Base-by-base conservation (phyloP, 2,329 filamentous ascomycete genomes). In the Aspergillus costaricaensis region DNA sequence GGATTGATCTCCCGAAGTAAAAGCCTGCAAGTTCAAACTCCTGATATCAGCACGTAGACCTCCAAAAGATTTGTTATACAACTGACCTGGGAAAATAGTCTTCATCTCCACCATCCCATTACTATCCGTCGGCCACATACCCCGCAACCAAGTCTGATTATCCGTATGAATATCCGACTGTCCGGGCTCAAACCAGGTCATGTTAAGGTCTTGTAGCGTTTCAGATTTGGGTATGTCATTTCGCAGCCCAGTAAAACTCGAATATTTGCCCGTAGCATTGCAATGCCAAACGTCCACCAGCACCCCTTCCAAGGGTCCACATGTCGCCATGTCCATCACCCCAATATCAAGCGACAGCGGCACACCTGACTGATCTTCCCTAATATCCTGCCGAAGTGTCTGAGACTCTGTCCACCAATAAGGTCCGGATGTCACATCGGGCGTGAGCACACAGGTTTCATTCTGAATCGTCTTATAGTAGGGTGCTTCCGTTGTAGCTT, bases 21-120 rank as follows among this genome's bases (percentile, higher is more conserved):
- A 21, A 43, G 4, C 39, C 39, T 43, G 10, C 10, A 14, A 8
- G 25, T 27, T 27, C 25, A 27, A 27, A 27, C 25, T 25, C 25
- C 6, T 27, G 0, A 27, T 27, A 27, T 27, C 25, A 27, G 25
- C 23, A n/a, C n/a, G n/a, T n/a, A n/a, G n/a, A n/a, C n/a, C n/a
- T n/a, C n/a, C n/a, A n/a, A n/a, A n/a, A n/a, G n/a, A n/a, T n/a
- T n/a, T n/a, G 25, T 32, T 32, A 10, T 12, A 32, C 30, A 41
- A 43, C 56, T 69, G 63, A 60, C 72, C 64, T 1, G 79, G 79
- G 64, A 80, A 70, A 10, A 70, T 69, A 1, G 80, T 82, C 52
- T 80, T 77, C 66, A 83, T 81, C 53, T 74, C 70, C 53, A 79
- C 77, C 39, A 83, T 76, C 27, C 81, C 81, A 41, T 81, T 74